Evolutionary conservation across 2,329 filamentous ascomycete species (phyloP).

Genomic region (Decorospora gaudefroyi): DNA sequence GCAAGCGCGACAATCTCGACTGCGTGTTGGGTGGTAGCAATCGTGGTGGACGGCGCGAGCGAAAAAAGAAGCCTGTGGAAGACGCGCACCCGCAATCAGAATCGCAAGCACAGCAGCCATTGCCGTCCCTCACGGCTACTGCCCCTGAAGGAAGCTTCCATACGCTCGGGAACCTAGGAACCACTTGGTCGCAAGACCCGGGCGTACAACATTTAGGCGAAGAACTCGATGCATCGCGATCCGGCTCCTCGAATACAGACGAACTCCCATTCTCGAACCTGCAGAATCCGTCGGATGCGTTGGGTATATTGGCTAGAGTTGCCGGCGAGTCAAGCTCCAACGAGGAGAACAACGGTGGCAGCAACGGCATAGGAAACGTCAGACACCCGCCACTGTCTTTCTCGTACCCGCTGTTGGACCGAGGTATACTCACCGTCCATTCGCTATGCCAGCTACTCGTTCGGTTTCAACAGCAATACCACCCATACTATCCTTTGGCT

Average conservation of each 20-base stretch:
- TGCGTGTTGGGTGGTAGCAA: conserved; percentile 64
- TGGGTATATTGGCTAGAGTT: conserved; percentile 55
- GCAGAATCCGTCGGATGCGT: conserved; percentile 56
- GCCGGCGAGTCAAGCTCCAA: conserved; percentile 47
- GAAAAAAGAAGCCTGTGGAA: conserved; percentile 52
- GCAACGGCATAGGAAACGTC: conserved; percentile 11
- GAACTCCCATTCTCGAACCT: conserved; percentile 50
- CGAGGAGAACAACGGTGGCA: conserved; percentile 24
- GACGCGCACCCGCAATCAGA: conserved; percentile 12
- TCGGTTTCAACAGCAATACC: conserved; percentile 68
- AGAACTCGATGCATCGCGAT: conserved; percentile 34
- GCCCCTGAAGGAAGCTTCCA: conserved; percentile 46
- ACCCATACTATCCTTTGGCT: conserved; percentile 71
- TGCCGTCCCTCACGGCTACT: conserved; percentile 34
- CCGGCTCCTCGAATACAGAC: conserved; percentile 40
- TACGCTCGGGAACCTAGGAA: conserved; percentile 45
- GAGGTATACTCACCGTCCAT: conserved; percentile 50
- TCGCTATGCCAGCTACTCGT: conserved; percentile 59
- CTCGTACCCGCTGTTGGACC: conserved; percentile 52
- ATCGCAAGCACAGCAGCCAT: conserved; percentile 10
- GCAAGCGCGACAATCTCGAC: conserved; percentile 61
- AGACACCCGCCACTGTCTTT: conserved; percentile 40
- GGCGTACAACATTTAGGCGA: conserved; percentile 23
- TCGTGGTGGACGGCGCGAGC: conserved; percentile 62
- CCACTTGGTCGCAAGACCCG: conserved; percentile 41